Evolutionary conservation across 169 alveolate genomes (phyloP), one percentile per base, ranked within the genome.

Genomic region (Cyclospora cayetanensis): DNA sequence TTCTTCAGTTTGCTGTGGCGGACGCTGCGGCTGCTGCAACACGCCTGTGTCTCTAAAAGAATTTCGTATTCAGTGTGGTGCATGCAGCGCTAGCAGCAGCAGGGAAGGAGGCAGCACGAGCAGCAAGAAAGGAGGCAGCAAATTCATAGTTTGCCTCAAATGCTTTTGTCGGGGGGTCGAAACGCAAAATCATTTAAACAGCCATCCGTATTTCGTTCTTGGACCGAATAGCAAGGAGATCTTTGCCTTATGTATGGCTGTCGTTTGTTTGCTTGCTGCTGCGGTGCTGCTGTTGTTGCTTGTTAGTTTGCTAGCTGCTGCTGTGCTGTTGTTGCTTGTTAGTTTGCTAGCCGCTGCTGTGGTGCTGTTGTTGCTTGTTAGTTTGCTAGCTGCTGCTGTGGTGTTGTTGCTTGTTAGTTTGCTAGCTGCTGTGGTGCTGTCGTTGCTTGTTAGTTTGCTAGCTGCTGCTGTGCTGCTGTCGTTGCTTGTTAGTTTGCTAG

Each of bases 101-200:
- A 66, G 79, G 43, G 2, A 4, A 34, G 35, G 79, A 34, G 29
- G 41, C 37, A 11, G 79, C 37, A 11, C 43, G 43, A 11, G 79
- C 79, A 66, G 37, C 79, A n/a, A 66, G 79, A 22, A 25, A 41
- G 3, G 42, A 66, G 2, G 79, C 79, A 3, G 79, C 79, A 46
- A 46, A 15, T 46, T 46, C 15, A 46, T 46, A 15, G 7, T 95
- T 25, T 97, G 98, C 86, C 89, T 97, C 46, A 94, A 94, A 39
- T 97, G 98, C 35, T 97, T 97, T 52, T 94, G 97, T 74, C 93
- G 93, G 34, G 98, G 98, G 25, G 94, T 91, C 37, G 97, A 96
- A 76, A 95, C 94, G 42, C 77, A 60, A 35, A 95, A 94, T 29
- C 98, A 97, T 70, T 87, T 84, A 42, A 95, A 96, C 55, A 82